Conservation (phyloP, 202 grass and related monocot species). For the Digitaria exilis region DNA sequence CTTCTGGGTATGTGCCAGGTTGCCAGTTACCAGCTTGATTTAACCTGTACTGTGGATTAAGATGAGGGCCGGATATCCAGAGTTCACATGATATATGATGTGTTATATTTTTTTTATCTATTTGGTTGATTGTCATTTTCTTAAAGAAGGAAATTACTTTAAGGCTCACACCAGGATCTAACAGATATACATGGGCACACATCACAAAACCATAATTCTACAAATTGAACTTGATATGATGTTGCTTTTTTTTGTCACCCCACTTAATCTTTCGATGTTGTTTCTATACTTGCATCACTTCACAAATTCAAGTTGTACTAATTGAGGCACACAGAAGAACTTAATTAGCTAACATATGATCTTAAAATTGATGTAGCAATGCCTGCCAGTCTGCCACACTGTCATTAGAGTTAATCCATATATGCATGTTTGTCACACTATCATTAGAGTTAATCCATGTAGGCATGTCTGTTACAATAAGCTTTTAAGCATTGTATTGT, state of each 20-base stretch:
- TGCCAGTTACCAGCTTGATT: background rate
- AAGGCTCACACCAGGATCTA: background rate
- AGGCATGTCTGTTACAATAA: background rate
- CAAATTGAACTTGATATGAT: constrained; percentile 26
- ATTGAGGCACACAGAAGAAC: background rate
- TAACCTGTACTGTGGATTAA: background rate
- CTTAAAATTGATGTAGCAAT: background rate
- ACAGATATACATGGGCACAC: background rate
- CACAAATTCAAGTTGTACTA: background rate
- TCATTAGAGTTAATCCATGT: background rate
- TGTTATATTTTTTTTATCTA: background rate
- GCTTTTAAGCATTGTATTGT: background rate
- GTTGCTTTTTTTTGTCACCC: constrained; percentile 2
- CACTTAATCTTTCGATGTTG: background rate
- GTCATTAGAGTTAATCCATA: background rate
- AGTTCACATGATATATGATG: background rate
- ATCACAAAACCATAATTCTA: constrained; percentile 12
- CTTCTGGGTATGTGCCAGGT: background rate
- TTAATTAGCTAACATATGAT: background rate
- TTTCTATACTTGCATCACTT: background rate
- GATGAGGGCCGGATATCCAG: background rate
- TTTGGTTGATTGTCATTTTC: background rate
- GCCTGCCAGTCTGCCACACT: background rate
- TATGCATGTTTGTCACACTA: background rate
- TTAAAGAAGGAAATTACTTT: background rate